Conservation (phyloP, 139 green algal species). For the Haematococcus sp. region DNA sequence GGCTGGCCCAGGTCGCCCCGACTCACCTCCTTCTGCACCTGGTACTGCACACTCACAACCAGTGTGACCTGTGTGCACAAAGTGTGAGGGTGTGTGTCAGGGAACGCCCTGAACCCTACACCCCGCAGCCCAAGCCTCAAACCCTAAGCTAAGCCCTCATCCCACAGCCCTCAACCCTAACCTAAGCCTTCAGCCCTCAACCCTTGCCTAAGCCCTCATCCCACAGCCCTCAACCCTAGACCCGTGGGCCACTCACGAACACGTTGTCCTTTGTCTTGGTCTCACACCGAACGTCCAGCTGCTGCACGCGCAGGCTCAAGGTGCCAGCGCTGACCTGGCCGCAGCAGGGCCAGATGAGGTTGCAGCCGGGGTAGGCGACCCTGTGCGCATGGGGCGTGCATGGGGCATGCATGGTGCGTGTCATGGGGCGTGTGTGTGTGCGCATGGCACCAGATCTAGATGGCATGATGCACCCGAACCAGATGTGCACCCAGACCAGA, state of each 20-base stretch:
- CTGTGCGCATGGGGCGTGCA: too few species aligned
- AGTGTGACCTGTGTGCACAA: constrained; percentile 82
- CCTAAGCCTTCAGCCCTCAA: constrained; percentile 14
- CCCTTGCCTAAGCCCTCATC: not conserved
- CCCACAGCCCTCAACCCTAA: too few species aligned
- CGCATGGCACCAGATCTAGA: too few species aligned
- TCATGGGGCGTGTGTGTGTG: too few species aligned
- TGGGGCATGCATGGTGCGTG: too few species aligned
- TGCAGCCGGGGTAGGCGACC: constrained; percentile 1
- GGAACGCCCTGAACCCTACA: too few species aligned
- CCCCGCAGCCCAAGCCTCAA: too few species aligned
- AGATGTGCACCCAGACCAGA: too few species aligned
- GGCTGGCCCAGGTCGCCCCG: too few species aligned
- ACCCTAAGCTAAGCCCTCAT: too few species aligned
- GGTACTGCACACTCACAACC: constrained; percentile 79
- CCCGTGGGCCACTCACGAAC: constrained; percentile 11
- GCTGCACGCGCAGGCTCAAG: constrained; percentile 63
- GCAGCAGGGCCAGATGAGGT: not conserved
- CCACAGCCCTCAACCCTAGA: not conserved
- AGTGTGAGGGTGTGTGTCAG: too few species aligned
- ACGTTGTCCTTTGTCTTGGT: constrained; percentile 55
- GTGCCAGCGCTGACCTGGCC: constrained; percentile 18
- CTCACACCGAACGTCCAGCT: constrained; percentile 59
- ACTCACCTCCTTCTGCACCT: constrained; percentile 32
- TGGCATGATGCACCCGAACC: too few species aligned